Evolutionary conservation across 768 basidiomycete species (phyloP).

Genomic region (Rhodosporidiobolus odoratus): DNA sequence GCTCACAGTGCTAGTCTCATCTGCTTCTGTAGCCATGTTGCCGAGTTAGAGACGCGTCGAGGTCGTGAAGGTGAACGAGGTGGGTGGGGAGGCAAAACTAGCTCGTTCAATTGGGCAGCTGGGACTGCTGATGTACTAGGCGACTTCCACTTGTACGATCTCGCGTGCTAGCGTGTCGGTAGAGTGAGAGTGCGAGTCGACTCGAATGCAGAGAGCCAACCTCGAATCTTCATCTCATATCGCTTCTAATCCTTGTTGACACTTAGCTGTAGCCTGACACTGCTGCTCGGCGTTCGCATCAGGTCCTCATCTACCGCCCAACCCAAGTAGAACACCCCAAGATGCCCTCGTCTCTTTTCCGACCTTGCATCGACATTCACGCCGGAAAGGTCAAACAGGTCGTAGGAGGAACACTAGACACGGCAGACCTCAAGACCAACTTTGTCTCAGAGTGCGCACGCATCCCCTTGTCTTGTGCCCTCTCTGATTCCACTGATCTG

Average conservation of each 20-base stretch:
- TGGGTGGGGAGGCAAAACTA: neutral
- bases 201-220: too few species aligned
- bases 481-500: too few species aligned
- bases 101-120: neutral
- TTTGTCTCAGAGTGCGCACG: slow-evolving; percentile 76
- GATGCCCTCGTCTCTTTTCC: slow-evolving; percentile 52
- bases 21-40: slow-evolving; percentile 29
- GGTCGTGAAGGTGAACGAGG: neutral
- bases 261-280: too few species aligned
- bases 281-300: too few species aligned
- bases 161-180: too few species aligned
- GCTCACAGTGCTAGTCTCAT: slow-evolving; percentile 32
- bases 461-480: neutral
- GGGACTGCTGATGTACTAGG: neutral
- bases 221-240: too few species aligned
- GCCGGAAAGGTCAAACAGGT: slow-evolving; percentile 96
- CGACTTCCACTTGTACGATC: neutral
- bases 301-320: too few species aligned
- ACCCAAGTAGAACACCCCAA: neutral
- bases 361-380: slow-evolving; percentile 96
- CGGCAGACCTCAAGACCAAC: slow-evolving; percentile 70
- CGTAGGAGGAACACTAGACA: slow-evolving; percentile 86
- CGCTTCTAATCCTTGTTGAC: too few species aligned
- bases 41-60: neutral
- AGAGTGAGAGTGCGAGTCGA: too few species aligned